Conservation (phyloP, 352 stramenopile species). For the Elongisporangium undulatum region DNA sequence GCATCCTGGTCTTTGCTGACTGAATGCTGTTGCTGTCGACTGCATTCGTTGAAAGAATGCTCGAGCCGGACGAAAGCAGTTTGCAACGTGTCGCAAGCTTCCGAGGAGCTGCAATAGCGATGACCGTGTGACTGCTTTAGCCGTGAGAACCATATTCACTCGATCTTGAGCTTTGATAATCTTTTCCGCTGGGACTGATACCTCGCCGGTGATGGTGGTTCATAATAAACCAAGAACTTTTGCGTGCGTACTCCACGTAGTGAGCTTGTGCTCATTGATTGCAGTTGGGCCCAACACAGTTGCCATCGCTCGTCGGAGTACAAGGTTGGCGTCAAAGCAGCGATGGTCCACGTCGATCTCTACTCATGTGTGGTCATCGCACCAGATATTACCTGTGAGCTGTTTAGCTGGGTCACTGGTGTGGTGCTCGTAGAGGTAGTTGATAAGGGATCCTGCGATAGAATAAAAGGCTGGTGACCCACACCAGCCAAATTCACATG, state of each 20-base stretch:
- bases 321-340: conserved; percentile 3
- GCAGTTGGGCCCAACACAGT: conserved; percentile 2
- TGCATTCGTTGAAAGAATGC: conserved; percentile 10
- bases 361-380: conserved; percentile 10
- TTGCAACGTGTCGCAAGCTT: conserved; percentile 8
- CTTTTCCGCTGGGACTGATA: conserved; percentile 3
- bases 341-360: neutral
- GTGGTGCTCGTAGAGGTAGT: conserved; percentile 9
- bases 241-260: neutral
- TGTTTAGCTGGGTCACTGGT: neutral
- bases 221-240: conserved; percentile 9
- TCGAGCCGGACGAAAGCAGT: conserved; percentile 6
- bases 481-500: conserved; percentile 13
- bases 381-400: conserved; percentile 4
- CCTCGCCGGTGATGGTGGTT: neutral
- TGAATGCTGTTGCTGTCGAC: neutral
- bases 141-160: neutral
- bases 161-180: neutral
- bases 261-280: conserved; percentile 7
- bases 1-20: neutral
- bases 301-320: conserved; percentile 1
- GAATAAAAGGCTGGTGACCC: conserved; percentile 17
- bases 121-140: neutral
- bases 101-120: conserved; percentile 4
- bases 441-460: conserved; percentile 11